phyloP scores from a whole-genome alignment of 140 eudicot genomes.

The Oenanthe javanica region DNA sequence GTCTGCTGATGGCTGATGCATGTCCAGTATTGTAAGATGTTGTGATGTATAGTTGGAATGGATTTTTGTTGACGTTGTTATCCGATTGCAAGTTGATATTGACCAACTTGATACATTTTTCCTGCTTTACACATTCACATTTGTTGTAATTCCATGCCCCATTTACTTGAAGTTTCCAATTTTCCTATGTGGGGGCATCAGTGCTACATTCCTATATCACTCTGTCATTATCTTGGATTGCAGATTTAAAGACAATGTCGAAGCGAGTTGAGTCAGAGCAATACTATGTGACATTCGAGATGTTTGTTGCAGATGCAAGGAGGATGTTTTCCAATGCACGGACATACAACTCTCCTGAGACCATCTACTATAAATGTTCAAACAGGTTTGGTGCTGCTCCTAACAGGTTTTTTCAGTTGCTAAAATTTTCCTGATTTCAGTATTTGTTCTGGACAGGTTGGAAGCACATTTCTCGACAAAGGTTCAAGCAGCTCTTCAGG shows the following conservation, averaged over 20 bases:
- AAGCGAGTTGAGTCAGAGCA: slow-evolving; percentile 87
- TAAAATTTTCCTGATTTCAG: not conserved
- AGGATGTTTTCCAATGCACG: slow-evolving; percentile 92
- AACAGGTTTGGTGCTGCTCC: slow-evolving; percentile 44
- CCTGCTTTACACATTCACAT: not conserved
- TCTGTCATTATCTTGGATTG: slow-evolving; percentile 5
- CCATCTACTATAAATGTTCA: slow-evolving; percentile 87
- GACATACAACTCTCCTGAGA: slow-evolving; percentile 84
- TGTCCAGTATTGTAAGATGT: not conserved
- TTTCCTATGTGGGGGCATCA: not conserved
- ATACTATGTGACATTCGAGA: slow-evolving; percentile 76
- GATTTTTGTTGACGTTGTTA: not conserved
- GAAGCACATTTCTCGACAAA: slow-evolving; percentile 61
- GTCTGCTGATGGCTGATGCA: not conserved
- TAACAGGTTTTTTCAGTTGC: not conserved
- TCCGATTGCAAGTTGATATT: not conserved
- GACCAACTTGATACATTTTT: not conserved
- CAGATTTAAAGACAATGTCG: slow-evolving; percentile 88
- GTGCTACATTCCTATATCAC: not conserved
- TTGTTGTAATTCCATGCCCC: not conserved
- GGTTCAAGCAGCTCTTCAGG: slow-evolving; percentile 61
- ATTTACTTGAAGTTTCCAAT: not conserved
- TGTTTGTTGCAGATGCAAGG: slow-evolving; percentile 78
- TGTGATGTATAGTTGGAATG: not conserved
- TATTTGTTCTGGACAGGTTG: slow-evolving; percentile 41